phyloP scores from a whole-genome alignment of 2,329 filamentous ascomycete species.

The Sphaerostilbella broomeana region DNA sequence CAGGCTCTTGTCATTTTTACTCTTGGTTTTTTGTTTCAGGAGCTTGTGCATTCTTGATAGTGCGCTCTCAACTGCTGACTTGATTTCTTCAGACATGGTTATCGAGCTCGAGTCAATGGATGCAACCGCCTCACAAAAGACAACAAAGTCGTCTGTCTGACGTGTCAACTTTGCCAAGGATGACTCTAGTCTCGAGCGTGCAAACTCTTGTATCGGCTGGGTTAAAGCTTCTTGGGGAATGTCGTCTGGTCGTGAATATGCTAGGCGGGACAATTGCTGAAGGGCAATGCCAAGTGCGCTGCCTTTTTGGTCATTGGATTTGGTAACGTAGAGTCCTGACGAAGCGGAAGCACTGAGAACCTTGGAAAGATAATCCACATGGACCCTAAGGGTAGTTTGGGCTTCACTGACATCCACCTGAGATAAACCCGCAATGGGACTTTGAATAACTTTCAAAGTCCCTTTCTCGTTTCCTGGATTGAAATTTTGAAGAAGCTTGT shows the following conservation, averaged over 20 bases:
- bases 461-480: slow-evolving; percentile 49
- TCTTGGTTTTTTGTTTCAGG: slow-evolving; percentile 34
- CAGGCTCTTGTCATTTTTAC: slow-evolving; percentile 31
- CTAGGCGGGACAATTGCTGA: slow-evolving; percentile 47
- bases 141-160: slow-evolving; percentile 44
- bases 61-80: slow-evolving; percentile 46
- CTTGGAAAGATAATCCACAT: slow-evolving; percentile 49
- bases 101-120: slow-evolving; percentile 47
- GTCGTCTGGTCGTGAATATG: slow-evolving; percentile 44
- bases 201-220: slow-evolving; percentile 46
- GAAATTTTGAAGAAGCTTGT: slow-evolving; percentile 60
- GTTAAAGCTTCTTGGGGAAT: slow-evolving; percentile 40
- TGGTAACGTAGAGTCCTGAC: slow-evolving; percentile 17
- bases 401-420: slow-evolving; percentile 24
- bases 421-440: slow-evolving; percentile 31
- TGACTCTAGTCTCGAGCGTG: slow-evolving; percentile 50
- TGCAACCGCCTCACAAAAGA: slow-evolving; percentile 48
- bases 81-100: slow-evolving; percentile 49
- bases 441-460: slow-evolving; percentile 42
- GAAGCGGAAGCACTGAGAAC: slow-evolving; percentile 36
- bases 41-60: slow-evolving; percentile 47
- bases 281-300: slow-evolving; percentile 35
- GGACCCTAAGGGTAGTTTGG: slow-evolving; percentile 37
- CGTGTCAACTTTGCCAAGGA: slow-evolving; percentile 53
- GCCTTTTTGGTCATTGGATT: slow-evolving; percentile 24